Evolutionary conservation across 2,329 filamentous ascomycete genomes (phyloP).

Genomic region (Colletotrichum echinochloae): DNA sequence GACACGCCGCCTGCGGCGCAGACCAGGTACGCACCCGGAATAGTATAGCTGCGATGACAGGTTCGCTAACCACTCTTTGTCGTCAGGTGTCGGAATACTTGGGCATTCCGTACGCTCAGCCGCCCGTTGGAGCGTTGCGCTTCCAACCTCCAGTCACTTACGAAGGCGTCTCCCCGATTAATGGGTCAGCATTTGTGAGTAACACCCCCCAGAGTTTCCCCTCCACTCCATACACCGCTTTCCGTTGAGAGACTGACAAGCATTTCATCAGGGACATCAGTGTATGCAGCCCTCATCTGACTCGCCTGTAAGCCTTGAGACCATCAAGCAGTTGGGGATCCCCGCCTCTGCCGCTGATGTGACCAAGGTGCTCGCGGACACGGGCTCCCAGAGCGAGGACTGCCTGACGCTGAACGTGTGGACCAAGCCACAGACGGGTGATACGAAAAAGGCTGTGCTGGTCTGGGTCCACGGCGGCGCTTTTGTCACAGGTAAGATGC

Average conservation of each 20-base stretch:
- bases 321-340: slow-evolving; percentile 27
- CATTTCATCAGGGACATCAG: slow-evolving; percentile 20
- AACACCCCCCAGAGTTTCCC: neutral
- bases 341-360: slow-evolving; percentile 30
- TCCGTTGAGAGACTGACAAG: neutral
- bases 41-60: no score
- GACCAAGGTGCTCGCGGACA: slow-evolving; percentile 22
- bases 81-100: slow-evolving; percentile 46
- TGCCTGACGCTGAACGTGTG: slow-evolving; percentile 55
- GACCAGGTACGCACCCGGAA: slow-evolving; percentile 15
- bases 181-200: slow-evolving; percentile 34
- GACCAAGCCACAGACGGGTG: slow-evolving; percentile 50
- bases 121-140: slow-evolving; percentile 62
- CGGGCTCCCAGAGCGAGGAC: slow-evolving; percentile 48
- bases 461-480: slow-evolving; percentile 59
- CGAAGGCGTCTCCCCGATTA: slow-evolving; percentile 10
- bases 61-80: neutral
- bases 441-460: slow-evolving; percentile 54
- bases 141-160: slow-evolving; percentile 50
- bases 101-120: slow-evolving; percentile 68
- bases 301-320: slow-evolving; percentile 1
- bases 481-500: slow-evolving; percentile 48
- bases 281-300: slow-evolving; percentile 30
- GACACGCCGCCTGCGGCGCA: slow-evolving; percentile 30
- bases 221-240: neutral